Evolutionary conservation across 306 rosid genomes (phyloP), one percentile per base, ranked within the genome.

Genomic region (Oemleria cerasiformis): DNA sequence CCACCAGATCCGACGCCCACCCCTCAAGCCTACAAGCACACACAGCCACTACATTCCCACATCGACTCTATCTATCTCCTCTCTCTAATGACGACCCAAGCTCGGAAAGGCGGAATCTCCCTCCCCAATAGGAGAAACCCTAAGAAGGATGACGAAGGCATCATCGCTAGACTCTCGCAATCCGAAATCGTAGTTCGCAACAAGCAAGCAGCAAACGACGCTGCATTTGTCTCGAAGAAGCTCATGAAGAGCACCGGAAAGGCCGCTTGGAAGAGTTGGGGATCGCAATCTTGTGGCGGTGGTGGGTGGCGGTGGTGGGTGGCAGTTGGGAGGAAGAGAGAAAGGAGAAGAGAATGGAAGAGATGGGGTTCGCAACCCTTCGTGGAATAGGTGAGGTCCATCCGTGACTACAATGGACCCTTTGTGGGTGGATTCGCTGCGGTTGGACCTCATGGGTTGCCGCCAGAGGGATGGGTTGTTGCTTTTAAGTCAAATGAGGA

Each of bases 251-350:
- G 96, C 86, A 94, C 97, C 63, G 97, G 97, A 4, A 94, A 79
- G 77, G 98, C 97, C n/a, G 97, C 98, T 0, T 94, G 98, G 98
- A 89, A n/a, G n/a, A n/a, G n/a, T 94, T 73, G 88, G 97, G 98
- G 39, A 94, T 96, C 54, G 82, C 95, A 36, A 89, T 94, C 87
- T 91, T 63, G 67, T 94, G 16, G 85, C 91, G 64, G 87, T 86
- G 20, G 97, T 91, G n/a, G n/a, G n/a, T n/a, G n/a, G n/a, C n/a
- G n/a, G n/a, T n/a, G n/a, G n/a, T n/a, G n/a, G n/a, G n/a, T n/a
- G n/a, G 0, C 98, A 97, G 5, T 80, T 94, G 68, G n/a, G n/a
- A n/a, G n/a, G n/a, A n/a, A n/a, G n/a, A n/a, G n/a, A n/a, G n/a
- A n/a, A n/a, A n/a, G n/a, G n/a, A n/a, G n/a, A n/a, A n/a, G n/a